Base-by-base conservation (phyloP, 352 stramenopile genomes). In the Phytophthora podocarpi region DNA sequence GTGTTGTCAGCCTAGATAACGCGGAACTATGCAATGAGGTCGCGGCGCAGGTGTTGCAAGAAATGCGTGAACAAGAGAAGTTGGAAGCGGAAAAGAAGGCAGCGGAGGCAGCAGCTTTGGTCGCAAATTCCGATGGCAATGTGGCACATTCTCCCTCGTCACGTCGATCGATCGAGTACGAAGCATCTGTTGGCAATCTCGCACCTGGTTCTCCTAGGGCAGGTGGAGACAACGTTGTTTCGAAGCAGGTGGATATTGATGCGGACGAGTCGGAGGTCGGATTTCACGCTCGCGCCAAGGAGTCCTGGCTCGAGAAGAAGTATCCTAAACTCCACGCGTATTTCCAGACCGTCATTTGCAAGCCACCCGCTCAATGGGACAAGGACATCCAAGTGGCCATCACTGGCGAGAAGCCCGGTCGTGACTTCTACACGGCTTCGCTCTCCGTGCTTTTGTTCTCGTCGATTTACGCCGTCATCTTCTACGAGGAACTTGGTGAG, bases 361-460 rank as follows among this genome's bases (percentile, higher is more conserved):
- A 72, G 9, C 82, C 85, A 27, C 87, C 87, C 9, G 32, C 74
- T 39, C 72, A 91, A 46, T 96, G 87, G 87, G 87, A 96, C 64
- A 92, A 89, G 46, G 84, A 95, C 49, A 95, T 95, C 34, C 79
- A 96, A 24, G 77, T 85, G 11, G 86, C 87, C 4, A 91, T 93
- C 39, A 80, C 72, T 2, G 85, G 84, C 1, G 74, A 84, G 28
- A 96, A 96, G 42, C 87, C 87, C 1, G 87, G 87, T 10, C 70
- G 83, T 4, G 83, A 94, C 59, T 94, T 78, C 47, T 91, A 90
- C 66, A 82, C 85, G 3, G 51, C 70, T 6, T 92, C 85, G 30
- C 74, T 96, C 12, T 72, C 74, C 2, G 54, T 89, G 28, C 68
- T 87, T 48, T 55, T 94, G 27, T 73, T 94, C 20, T 85, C 77